These are phyloP conservation scores for Tricholomella constricta DNA, from an alignment of 768 basidiomycete genomes.

Conservation along the genomic window DNA sequence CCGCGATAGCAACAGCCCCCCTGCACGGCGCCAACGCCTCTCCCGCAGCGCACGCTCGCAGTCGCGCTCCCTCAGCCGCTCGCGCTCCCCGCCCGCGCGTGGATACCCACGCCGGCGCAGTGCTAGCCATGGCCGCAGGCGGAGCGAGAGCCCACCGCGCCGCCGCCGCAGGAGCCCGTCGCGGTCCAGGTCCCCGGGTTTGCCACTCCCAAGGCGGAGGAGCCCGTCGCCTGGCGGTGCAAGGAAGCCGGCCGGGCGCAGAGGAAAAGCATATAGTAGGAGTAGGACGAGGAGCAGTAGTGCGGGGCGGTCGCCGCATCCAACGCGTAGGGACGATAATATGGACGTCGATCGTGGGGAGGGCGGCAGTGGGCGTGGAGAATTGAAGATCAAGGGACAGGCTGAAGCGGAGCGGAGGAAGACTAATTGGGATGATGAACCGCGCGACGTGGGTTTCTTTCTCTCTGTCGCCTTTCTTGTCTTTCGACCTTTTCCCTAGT, in stretches of 20 bases:
- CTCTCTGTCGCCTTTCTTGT: conserved; percentile 11
- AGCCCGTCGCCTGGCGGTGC: conserved; percentile 22
- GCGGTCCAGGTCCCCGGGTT: conserved; percentile 31
- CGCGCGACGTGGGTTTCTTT: conserved; percentile 23
- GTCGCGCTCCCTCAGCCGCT: conserved; percentile 38
- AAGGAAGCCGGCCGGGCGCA: conserved; percentile 18
- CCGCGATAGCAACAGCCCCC: conserved; percentile 59
- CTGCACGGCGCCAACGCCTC: conserved; percentile 44
- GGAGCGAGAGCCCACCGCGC: conserved; percentile 32
- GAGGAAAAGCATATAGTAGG: conserved; percentile 17
- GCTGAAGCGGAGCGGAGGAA: conserved; percentile 54
- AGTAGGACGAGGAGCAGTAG: conserved; percentile 30
- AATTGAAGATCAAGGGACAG: conserved; percentile 79
- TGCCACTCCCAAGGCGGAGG: conserved; percentile 33
- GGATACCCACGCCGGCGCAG: conserved; percentile 48
- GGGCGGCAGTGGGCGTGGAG: conserved; percentile 34
- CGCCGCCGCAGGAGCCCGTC: conserved; percentile 28
- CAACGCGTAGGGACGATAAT: conserved; percentile 21
- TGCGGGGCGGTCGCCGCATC: conserved; percentile 19
- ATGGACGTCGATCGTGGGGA: conserved; percentile 39
- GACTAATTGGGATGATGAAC: conserved; percentile 54
- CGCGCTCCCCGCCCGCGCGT: conserved; percentile 39
- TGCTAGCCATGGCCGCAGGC: conserved; percentile 38
- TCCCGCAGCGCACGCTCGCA: conserved; percentile 36
- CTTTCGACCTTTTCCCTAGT: conserved; percentile 7